A percentile compares a stretch with the other conserved stretches of the same genome.
These are phyloP conservation scores for Alternaria brassicicola DNA, from an alignment of 2,329 filamentous ascomycete genomes.

Conservation along the genomic window DNA sequence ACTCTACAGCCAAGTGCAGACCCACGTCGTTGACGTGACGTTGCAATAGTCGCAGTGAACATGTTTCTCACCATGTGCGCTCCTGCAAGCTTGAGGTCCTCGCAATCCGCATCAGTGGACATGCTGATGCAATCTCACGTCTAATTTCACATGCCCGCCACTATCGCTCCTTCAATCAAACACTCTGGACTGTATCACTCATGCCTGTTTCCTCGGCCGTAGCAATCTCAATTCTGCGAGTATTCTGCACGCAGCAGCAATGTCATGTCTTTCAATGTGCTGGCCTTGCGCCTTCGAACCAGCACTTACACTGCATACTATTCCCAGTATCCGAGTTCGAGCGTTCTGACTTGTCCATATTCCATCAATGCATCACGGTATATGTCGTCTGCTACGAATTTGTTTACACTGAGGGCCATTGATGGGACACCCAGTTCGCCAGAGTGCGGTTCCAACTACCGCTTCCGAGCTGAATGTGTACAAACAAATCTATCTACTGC, in stretches of 20 bases:
- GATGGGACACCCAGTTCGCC: conserved; percentile 23
- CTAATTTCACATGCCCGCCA: conserved; percentile 8
- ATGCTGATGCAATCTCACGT: conserved; percentile 5
- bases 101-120: background rate
- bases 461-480: conserved; percentile 15
- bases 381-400: background rate
- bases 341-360: background rate
- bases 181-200: background rate
- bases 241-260: background rate
- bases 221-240: background rate
- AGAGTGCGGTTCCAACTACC: conserved; percentile 19
- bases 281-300: background rate
- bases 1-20: background rate
- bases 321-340: background rate
- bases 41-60: too few relatives aligned
- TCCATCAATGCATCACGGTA: too few relatives aligned
- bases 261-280: background rate
- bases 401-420: conserved; percentile 20
- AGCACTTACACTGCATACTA: background rate
- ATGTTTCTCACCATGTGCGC: too few relatives aligned
- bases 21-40: too few relatives aligned
- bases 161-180: conserved; percentile 6
- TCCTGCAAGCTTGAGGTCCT: background rate
- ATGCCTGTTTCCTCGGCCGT: background rate
- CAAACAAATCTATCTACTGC: conserved; percentile 19